Conservation (phyloP, 2,329 filamentous ascomycete species). For the Calonectria hongkongensis region DNA sequence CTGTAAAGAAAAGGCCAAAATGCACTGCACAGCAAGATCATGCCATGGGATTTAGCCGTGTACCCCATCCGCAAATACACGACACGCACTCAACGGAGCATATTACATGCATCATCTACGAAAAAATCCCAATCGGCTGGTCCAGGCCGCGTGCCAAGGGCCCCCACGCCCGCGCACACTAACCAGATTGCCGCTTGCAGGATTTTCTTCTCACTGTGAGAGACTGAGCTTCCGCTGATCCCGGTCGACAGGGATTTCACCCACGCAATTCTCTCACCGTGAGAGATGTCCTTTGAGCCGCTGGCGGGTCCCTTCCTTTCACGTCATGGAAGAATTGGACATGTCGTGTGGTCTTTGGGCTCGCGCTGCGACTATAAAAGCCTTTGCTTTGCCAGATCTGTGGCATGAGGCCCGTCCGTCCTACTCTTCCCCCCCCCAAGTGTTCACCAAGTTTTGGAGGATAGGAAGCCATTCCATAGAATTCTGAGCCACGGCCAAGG, state of each 20-base stretch:
- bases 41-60: background rate
- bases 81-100: background rate
- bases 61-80: background rate
- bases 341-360: background rate
- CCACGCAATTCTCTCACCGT: slow-evolving; percentile 17
- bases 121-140: slow-evolving; percentile 11
- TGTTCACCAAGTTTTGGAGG: background rate
- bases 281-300: slow-evolving; percentile 20
- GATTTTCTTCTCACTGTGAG: slow-evolving; percentile 5
- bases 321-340: background rate
- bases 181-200: slow-evolving; percentile 11
- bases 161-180: background rate
- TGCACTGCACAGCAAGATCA: background rate
- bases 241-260: slow-evolving; percentile 20
- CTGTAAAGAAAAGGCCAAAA: background rate
- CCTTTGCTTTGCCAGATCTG: background rate
- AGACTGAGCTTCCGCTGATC: background rate
- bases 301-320: slow-evolving; percentile 4
- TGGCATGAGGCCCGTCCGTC: background rate
- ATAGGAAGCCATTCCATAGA: background rate
- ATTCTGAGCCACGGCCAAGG: slow-evolving; percentile 1
- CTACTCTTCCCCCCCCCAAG: background rate
- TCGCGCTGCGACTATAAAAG: background rate
- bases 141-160: background rate
- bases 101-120: background rate